Percentiles rank a stretch among this genome's conserved stretches.
These are phyloP conservation scores for Amphicarpaea edgeworthii DNA, from an alignment of 306 rosid species.

Conservation along the genomic window DNA sequence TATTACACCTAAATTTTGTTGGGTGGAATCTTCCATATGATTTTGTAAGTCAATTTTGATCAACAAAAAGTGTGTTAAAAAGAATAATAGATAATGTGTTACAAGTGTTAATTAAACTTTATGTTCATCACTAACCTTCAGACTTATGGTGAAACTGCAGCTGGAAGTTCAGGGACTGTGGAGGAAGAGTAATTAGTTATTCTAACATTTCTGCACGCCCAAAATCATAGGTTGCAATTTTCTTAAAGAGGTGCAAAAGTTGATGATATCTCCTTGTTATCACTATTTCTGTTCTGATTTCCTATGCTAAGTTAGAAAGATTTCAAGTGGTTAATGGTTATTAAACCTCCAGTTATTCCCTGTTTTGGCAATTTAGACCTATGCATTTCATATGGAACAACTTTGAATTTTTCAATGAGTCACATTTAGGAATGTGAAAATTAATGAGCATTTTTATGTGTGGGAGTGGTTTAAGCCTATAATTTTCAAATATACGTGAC, in stretches of 20 bases:
- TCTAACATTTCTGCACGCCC: conserved; percentile 44
- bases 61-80: too few relatives aligned
- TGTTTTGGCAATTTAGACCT: conserved; percentile 28
- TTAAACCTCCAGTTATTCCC: conserved; percentile 36
- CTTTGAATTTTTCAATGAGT: conserved; percentile 22
- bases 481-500: neutral
- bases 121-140: conserved; percentile 43
- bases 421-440: neutral
- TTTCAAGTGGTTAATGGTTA: conserved; percentile 39
- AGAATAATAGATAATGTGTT: too few relatives aligned
- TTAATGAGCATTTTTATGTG: neutral
- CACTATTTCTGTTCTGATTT: conserved; percentile 22
- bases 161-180: conserved; percentile 44
- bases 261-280: conserved; percentile 44
- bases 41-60: too few relatives aligned
- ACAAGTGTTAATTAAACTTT: too few relatives aligned
- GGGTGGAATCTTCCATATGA: too few relatives aligned
- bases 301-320: conserved; percentile 53
- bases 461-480: too few relatives aligned
- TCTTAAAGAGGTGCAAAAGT: conserved; percentile 48
- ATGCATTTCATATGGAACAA: conserved; percentile 41
- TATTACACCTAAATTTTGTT: too few relatives aligned
- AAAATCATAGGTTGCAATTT: conserved; percentile 47
- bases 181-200: conserved; percentile 55
- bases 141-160: conserved; percentile 52